Base-by-base conservation (phyloP, 1,284 basidiomycete species). In the Melampsora americana region DNA sequence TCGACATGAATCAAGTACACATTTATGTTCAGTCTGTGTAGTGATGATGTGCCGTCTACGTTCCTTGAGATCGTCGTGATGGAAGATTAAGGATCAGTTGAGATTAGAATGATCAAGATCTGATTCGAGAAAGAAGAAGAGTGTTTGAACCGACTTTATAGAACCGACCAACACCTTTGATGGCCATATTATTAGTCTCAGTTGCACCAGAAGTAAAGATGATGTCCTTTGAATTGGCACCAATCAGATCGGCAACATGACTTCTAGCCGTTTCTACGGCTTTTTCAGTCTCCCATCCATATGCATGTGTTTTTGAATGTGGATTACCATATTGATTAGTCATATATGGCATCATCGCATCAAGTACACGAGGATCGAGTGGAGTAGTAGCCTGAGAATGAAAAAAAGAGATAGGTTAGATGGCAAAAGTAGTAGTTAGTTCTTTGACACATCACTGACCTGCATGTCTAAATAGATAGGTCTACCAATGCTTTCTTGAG, bases 281-380 rank as follows among this genome's bases (percentile, higher is more conserved):
- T 80, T 90, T 87, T 82, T 99, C 96, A 6, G 95, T 93, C 84
- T 99, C 96, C 96, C 96, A 99, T 6, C 96, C 96, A 83, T 98
- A 99, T 0, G 95, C 93, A 83, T 99, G 96, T 39, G 96, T 99
- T 77, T 95, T 89, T 81, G 92, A 95, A 82, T 99, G 96, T 11
- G 96, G 96, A 85, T 99, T 99, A 7, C 96, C 96, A 82, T 91
- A 99, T 83, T 95, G 93, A 83, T 99, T 93, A 18, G 95, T 96
- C 80, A 95, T 86, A 84, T 89, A 97, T 0, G 96, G 96, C 71
- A 99, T 86, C 95, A 99, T 99, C 35, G 92, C 90, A 84, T 99
- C 96, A 77, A 99, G 87, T 5, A 99, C 96, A 77, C 96, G 90
- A 39, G 96, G 96, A 83, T 99, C 96, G 78, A 97, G 89, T 23